phyloP scores from a whole-genome alignment of 306 rosid genomes.

The Astragalus membranaceus region DNA sequence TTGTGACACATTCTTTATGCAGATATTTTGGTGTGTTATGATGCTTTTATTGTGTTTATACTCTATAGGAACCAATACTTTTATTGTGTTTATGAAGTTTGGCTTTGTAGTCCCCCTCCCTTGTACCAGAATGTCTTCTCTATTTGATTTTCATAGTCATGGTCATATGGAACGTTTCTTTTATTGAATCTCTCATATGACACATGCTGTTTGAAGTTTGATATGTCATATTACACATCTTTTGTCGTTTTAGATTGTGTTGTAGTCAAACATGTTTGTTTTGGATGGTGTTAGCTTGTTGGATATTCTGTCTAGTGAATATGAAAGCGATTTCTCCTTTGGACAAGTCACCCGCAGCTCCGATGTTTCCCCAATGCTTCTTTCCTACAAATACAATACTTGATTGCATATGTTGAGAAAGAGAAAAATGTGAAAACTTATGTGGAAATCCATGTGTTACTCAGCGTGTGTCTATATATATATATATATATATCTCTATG shows the following conservation, averaged over 20 bases:
- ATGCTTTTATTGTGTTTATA: not conserved
- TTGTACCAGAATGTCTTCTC: not conserved
- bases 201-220: not conserved
- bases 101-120: not conserved
- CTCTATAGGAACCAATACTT: not conserved
- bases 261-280: slow-evolving; percentile 3
- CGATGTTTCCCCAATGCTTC: not conserved
- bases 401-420: not conserved
- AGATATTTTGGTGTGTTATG: not conserved
- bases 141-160: slow-evolving; percentile 16
- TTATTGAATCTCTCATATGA: not conserved
- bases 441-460: no score
- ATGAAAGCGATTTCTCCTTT: not conserved
- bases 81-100: not conserved
- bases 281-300: slow-evolving; percentile 9
- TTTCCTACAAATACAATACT: not conserved
- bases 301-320: not conserved
- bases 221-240: not conserved
- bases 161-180: not conserved
- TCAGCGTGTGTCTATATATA: no score
- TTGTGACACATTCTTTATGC: not conserved
- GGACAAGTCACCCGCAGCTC: not conserved
- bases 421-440: no score
- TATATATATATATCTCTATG: no score
- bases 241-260: not conserved